phyloP scores from a whole-genome alignment of 441 rosid genomes.

The Metrosideros polymorpha region DNA sequence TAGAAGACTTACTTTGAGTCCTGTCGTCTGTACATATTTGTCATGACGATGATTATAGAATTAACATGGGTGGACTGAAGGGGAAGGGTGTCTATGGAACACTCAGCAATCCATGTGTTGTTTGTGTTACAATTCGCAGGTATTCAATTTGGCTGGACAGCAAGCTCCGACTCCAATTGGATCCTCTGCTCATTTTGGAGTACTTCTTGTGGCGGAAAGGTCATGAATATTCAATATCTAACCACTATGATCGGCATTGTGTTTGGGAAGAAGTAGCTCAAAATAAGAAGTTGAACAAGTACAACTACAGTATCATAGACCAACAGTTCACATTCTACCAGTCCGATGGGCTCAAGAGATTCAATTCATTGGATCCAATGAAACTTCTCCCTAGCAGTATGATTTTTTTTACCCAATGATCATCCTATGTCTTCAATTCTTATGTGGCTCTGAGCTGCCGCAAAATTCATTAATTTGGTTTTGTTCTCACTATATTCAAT shows the following conservation, averaged over 20 bases:
- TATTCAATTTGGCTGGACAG: slow-evolving; percentile 99
- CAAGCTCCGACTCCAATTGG: slow-evolving; percentile 87
- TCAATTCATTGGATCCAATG: slow-evolving; percentile 56
- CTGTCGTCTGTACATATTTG: not conserved
- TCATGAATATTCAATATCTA: slow-evolving; percentile 86
- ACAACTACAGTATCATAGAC: slow-evolving; percentile 70
- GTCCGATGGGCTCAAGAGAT: slow-evolving; percentile 69
- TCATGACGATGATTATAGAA: not conserved
- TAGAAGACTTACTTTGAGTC: not conserved
- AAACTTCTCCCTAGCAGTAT: slow-evolving; percentile 91
- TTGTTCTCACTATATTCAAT: not conserved
- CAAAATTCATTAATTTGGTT: not conserved
- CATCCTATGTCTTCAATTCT: not conserved
- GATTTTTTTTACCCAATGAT: slow-evolving; percentile 1
- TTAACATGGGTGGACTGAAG: not conserved
- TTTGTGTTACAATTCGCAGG: slow-evolving; percentile 23
- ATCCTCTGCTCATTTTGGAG: slow-evolving; percentile 77
- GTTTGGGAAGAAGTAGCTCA: slow-evolving; percentile 91
- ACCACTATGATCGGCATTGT: slow-evolving; percentile 88
- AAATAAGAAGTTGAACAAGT: slow-evolving; percentile 82
- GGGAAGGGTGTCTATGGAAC: not conserved
- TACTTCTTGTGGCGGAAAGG: slow-evolving; percentile 97
- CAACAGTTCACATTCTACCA: slow-evolving; percentile 72
- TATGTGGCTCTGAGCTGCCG: not conserved
- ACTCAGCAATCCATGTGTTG: not conserved